These are phyloP conservation scores for Umbelopsis sp. DNA, from an alignment of 192 early-diverging fungal genomes.

Conservation along the genomic window DNA sequence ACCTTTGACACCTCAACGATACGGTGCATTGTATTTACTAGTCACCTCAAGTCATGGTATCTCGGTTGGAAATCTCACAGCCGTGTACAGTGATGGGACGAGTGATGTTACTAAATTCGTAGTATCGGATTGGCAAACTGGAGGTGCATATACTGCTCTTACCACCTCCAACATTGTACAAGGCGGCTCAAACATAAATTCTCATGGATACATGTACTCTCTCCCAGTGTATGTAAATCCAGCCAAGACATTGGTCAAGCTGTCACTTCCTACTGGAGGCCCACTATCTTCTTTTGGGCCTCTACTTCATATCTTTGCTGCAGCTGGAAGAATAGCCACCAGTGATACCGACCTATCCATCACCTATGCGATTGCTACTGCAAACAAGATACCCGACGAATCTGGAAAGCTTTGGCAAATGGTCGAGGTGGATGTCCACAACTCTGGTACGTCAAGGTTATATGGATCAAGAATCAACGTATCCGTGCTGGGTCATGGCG, in stretches of 20 bases:
- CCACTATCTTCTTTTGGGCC: neutral
- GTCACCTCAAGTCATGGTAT: constrained; percentile 19
- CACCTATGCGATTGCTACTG: neutral
- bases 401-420: neutral
- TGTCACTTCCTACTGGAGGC: constrained; percentile 11
- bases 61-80: neutral
- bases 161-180: neutral
- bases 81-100: constrained; percentile 24
- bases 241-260: constrained; percentile 7
- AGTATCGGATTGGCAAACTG: constrained; percentile 28
- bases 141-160: neutral
- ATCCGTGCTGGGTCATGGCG: neutral
- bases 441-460: neutral
- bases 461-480: neutral
- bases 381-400: constrained; percentile 12
- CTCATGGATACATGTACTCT: neutral
- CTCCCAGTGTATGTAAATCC: constrained; percentile 20
- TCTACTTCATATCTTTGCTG: constrained; percentile 23
- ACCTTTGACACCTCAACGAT: neutral
- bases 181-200: neutral
- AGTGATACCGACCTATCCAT: neutral
- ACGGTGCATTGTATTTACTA: constrained; percentile 24
- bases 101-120: neutral
- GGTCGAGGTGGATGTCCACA: neutral
- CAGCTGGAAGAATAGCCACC: neutral